Evolutionary conservation across 2,329 filamentous ascomycete species (phyloP).

Genomic region (Fusarium sp.): DNA sequence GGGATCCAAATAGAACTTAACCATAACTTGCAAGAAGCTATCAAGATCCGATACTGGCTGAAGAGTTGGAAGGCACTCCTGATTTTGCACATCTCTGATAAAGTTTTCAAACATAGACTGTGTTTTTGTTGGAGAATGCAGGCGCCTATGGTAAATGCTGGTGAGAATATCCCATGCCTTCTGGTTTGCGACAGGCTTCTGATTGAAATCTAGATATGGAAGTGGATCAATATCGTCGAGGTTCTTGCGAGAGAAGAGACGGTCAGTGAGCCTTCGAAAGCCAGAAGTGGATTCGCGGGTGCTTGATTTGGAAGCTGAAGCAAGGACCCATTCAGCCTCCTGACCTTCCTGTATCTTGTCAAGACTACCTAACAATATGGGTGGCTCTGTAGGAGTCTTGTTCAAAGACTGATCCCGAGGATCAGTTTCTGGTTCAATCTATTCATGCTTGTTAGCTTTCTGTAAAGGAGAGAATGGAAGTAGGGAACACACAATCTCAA

Average conservation of each 20-base stretch:
- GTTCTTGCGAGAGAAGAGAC: neutral
- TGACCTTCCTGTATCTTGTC: no score
- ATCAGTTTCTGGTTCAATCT: fast-evolving
- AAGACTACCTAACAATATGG: no score
- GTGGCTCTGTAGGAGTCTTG: no score
- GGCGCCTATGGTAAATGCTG: fast-evolving
- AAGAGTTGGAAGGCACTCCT: fast-evolving
- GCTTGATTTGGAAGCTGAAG: neutral
- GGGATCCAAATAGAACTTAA: fast-evolving
- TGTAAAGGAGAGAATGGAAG: neutral
- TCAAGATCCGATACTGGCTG: fast-evolving
- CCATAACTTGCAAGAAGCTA: neutral
- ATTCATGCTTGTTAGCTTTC: fast-evolving
- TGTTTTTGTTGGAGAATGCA: fast-evolving
- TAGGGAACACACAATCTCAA: neutral
- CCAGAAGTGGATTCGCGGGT: fast-evolving
- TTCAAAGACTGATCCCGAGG: no score
- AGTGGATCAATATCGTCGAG: fast-evolving
- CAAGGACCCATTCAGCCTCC: no score
- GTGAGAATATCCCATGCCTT: neutral
- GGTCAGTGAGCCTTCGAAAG: neutral
- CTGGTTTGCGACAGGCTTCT: fast-evolving
- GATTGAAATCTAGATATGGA: fast-evolving
- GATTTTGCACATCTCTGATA: neutral
- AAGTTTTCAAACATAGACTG: neutral